A percentile compares a stretch with the other conserved stretches of the same genome.
phyloP scores from a whole-genome alignment of 108 stramenopile species.

The Cyclostephanos invisitatus region DNA sequence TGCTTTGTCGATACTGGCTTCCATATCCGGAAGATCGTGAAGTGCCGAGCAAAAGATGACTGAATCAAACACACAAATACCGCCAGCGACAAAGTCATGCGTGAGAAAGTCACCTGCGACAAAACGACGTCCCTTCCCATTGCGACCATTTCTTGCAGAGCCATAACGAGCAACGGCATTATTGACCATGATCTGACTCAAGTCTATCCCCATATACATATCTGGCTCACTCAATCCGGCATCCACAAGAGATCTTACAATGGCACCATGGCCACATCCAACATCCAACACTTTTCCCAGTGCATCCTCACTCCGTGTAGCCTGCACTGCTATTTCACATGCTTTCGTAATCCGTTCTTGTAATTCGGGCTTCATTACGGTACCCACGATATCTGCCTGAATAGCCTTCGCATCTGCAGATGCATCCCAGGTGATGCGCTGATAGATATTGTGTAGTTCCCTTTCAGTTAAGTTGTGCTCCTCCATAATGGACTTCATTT shows the following conservation, averaged over 20 bases:
- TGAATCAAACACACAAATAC: conserved; percentile 43
- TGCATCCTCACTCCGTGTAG: conserved; percentile 26
- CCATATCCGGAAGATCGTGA: conserved; percentile 71
- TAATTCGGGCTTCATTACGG: conserved; percentile 55
- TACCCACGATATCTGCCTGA: conserved; percentile 54
- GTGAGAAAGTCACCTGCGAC: conserved; percentile 51
- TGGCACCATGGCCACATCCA: conserved; percentile 73
- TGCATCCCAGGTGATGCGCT: conserved; percentile 79
- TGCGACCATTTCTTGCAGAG: conserved; percentile 36
- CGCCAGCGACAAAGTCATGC: conserved; percentile 46
- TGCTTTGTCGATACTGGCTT: conserved; percentile 51
- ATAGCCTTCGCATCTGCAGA: conserved; percentile 76
- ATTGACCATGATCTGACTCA: conserved; percentile 71
- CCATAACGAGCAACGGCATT: conserved; percentile 57
- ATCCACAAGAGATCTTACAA: conserved; percentile 57
- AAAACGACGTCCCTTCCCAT: conserved; percentile 37
- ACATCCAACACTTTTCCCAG: conserved; percentile 59
- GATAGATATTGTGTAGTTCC: conserved; percentile 67
- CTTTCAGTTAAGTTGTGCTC: conserved; percentile 43
- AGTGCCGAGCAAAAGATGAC: conserved; percentile 73
- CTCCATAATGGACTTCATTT: conserved; percentile 43
- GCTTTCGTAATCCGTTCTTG: conserved; percentile 52
- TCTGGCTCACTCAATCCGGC: conserved; percentile 48
- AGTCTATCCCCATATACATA: conserved; percentile 66
- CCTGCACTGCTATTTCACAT: conserved; percentile 53